Evolutionary conservation across 352 stramenopile species (phyloP).

Genomic region (Pythium pectinolyticum): DNA sequence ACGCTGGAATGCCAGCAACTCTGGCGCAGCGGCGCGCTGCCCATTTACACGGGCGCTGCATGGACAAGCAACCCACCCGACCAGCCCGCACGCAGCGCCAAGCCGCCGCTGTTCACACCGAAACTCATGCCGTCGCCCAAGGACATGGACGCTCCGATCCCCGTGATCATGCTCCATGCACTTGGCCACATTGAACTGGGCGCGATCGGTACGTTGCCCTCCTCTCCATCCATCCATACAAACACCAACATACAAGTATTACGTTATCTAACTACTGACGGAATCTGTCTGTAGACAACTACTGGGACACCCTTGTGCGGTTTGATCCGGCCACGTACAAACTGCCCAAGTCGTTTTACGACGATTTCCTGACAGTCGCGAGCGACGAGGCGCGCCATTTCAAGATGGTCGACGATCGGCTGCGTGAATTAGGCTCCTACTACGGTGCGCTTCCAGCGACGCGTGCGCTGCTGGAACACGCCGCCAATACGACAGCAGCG

Average conservation of each 20-base stretch:
- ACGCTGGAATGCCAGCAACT: conserved; percentile 55
- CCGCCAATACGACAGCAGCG: conserved; percentile 62
- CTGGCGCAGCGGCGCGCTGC: conserved; percentile 45
- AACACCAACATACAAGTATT: not conserved
- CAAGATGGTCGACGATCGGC: conserved; percentile 62
- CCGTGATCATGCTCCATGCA: conserved; percentile 76
- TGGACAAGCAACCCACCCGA: conserved; percentile 44
- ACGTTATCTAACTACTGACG: not conserved
- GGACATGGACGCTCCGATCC: conserved; percentile 57
- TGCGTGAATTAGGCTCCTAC: conserved; percentile 57
- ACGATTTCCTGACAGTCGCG: conserved; percentile 72
- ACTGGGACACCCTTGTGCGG: conserved; percentile 85
- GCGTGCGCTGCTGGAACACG: conserved; percentile 66
- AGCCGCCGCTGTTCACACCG: conserved; percentile 54
- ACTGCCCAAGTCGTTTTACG: conserved; percentile 62
- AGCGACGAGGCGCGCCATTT: conserved; percentile 83
- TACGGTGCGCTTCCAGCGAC: conserved; percentile 75
- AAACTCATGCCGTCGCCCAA: conserved; percentile 78
- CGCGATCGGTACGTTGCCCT: conserved; percentile 43
- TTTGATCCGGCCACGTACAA: conserved; percentile 58
- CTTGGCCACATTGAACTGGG: conserved; percentile 87
- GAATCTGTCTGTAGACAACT: conserved; percentile 56
- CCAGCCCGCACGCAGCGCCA: conserved; percentile 46
- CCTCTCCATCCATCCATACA: not conserved
- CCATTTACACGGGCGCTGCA: conserved; percentile 32